Evolutionary conservation across 331 rosid genomes (phyloP).

Genomic region (Spiraea crenata): DNA sequence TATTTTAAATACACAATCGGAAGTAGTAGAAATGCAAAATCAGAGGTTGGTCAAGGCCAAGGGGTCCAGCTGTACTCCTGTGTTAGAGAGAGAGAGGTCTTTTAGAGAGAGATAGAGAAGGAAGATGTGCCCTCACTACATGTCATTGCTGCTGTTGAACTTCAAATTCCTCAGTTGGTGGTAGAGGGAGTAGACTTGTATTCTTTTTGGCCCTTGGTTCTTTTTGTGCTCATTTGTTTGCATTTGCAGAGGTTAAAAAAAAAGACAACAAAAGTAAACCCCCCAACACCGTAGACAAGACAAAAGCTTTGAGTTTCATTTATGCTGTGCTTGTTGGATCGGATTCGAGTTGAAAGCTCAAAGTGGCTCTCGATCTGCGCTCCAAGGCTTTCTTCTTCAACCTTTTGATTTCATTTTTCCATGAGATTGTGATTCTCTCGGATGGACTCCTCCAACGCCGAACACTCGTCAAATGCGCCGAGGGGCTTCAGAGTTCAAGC

Average conservation of each 20-base stretch:
- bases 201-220: neutral
- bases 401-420: conserved; percentile 31
- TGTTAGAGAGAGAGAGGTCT: conserved; percentile 22
- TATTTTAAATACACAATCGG: neutral
- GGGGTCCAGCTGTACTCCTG: conserved; percentile 45
- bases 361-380: conserved; percentile 48
- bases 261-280: neutral
- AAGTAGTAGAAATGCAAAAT: conserved; percentile 24
- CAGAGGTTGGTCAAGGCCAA: conserved; percentile 49
- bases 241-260: conserved; percentile 39
- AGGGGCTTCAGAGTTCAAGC: conserved; percentile 91
- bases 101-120: conserved; percentile 20
- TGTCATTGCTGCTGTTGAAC: conserved; percentile 19
- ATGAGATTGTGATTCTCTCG: conserved; percentile 43
- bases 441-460: conserved; percentile 68
- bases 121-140: conserved; percentile 28
- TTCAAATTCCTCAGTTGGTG: neutral
- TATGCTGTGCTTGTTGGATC: conserved; percentile 35
- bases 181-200: neutral
- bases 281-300: neutral
- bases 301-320: conserved; percentile 15
- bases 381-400: conserved; percentile 32
- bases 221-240: conserved; percentile 28
- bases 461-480: conserved; percentile 60
- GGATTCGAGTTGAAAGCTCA: conserved; percentile 39